Conservation (phyloP, 2,329 filamentous ascomycete genomes). For the Ascochyta fabae region DNA sequence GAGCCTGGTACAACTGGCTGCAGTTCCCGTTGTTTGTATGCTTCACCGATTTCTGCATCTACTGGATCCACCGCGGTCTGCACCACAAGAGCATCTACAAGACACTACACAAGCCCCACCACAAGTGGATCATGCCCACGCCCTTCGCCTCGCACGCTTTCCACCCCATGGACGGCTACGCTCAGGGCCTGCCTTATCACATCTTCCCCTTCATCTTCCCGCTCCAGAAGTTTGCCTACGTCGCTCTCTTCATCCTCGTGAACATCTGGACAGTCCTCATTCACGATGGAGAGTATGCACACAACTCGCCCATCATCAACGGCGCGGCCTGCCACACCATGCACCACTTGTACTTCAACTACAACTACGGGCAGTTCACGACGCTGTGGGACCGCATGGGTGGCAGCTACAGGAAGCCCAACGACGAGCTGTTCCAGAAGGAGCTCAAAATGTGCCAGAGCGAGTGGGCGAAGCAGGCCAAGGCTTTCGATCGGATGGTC, state of each 20-base stretch:
- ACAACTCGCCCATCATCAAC: conserved; percentile 90
- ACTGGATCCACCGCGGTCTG: conserved; percentile 87
- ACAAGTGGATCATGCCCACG: conserved; percentile 99
- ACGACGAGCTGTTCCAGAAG: conserved; percentile 81
- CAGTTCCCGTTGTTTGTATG: conserved; percentile 88
- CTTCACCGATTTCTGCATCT: conserved; percentile 90
- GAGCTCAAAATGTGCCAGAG: conserved; percentile 83
- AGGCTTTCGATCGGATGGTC: conserved; percentile 77
- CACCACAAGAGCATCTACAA: conserved; percentile 86
- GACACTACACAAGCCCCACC: conserved; percentile 91
- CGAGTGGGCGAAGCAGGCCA: conserved; percentile 79
- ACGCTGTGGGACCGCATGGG: conserved; percentile 90
- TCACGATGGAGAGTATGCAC: conserved; percentile 92
- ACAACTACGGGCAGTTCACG: conserved; percentile 95
- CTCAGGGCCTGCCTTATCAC: conserved; percentile 90
- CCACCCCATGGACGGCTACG: conserved; percentile 90
- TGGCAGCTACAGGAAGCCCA: conserved; percentile 85
- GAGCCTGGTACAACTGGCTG: conserved; percentile 75
- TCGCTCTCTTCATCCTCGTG: conserved; percentile 86
- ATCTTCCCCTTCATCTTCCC: conserved; percentile 92
- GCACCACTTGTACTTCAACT: conserved; percentile 75
- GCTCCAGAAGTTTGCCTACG: conserved; percentile 87
- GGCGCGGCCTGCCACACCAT: conserved; percentile 91
- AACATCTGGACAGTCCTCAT: conserved; percentile 98
- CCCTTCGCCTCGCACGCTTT: conserved; percentile 93